A percentile compares a stretch with the other conserved stretches of the same genome.
phyloP scores from a whole-genome alignment of 2,329 filamentous ascomycete species.

The Ploettnerulaceae sp. region DNA sequence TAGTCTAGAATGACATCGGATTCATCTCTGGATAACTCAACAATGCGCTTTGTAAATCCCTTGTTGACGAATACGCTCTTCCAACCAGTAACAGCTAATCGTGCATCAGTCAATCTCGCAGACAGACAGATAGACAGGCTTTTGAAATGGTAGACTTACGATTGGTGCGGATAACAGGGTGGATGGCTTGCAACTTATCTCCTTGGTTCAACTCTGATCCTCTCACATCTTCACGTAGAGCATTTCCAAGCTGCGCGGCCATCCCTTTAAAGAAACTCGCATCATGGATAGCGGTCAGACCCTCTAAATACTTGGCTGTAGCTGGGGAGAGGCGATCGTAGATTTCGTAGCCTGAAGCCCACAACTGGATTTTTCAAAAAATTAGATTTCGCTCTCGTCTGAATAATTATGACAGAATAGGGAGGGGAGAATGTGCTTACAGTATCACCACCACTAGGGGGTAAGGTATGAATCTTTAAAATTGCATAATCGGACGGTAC shows the following conservation, averaged over 20 bases:
- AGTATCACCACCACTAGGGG: slow-evolving; percentile 43
- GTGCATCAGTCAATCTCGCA: too few species aligned
- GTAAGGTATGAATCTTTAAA: slow-evolving; percentile 45
- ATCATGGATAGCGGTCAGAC: slow-evolving; percentile 51
- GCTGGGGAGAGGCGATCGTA: slow-evolving; percentile 58
- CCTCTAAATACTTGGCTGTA: slow-evolving; percentile 54
- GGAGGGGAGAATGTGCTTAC: slow-evolving; percentile 37
- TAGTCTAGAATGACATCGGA: slow-evolving; percentile 36
- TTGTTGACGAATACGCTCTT: slow-evolving; percentile 39
- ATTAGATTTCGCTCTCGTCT: too few species aligned
- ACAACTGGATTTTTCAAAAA: slow-evolving; percentile 34
- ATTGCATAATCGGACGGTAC: slow-evolving; percentile 51
- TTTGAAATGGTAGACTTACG: slow-evolving; percentile 30
- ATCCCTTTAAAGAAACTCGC: slow-evolving; percentile 47
- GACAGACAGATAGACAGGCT: too few species aligned
- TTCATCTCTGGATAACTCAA: slow-evolving; percentile 50
- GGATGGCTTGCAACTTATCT: slow-evolving; percentile 38
- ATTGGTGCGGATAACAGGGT: slow-evolving; percentile 55
- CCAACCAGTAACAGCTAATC: slow-evolving; percentile 46
- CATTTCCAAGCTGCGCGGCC: slow-evolving; percentile 42
- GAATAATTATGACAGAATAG: too few species aligned
- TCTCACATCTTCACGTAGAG: slow-evolving; percentile 41
- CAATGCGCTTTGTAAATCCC: slow-evolving; percentile 50
- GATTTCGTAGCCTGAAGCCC: slow-evolving; percentile 57
- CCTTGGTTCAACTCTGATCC: slow-evolving; percentile 56